Evolutionary conservation across 345 rosid genomes (phyloP).

Genomic region (Litchi chinensis): DNA sequence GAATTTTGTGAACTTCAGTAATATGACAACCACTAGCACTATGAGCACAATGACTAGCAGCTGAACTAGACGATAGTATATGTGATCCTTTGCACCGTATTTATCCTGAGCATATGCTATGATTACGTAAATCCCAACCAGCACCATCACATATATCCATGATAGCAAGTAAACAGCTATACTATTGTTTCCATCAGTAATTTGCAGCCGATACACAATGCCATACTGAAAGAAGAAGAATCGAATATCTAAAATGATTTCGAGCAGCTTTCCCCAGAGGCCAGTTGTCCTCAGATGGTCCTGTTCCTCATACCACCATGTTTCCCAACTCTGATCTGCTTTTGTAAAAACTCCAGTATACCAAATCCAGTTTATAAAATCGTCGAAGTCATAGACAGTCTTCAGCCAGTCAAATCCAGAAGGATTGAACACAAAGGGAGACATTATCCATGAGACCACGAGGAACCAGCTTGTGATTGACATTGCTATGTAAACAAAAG

Average conservation of each 20-base stretch:
- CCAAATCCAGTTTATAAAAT: slow-evolving; percentile 83
- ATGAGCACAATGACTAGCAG: slow-evolving; percentile 47
- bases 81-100: slow-evolving; percentile 69
- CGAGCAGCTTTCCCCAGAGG: slow-evolving; percentile 62
- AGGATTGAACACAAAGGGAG: slow-evolving; percentile 87
- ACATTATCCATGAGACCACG: slow-evolving; percentile 84
- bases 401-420: slow-evolving; percentile 95
- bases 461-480: slow-evolving; percentile 87
- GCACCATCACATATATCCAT: slow-evolving; percentile 67
- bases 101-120: slow-evolving; percentile 69
- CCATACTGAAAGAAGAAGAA: slow-evolving; percentile 93
- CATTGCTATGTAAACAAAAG: slow-evolving; percentile 71
- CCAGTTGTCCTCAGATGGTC: slow-evolving; percentile 80
- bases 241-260: slow-evolving; percentile 80
- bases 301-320: slow-evolving; percentile 94
- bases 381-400: slow-evolving; percentile 82
- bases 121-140: slow-evolving; percentile 53
- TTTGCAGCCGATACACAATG: slow-evolving; percentile 69
- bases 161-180: slow-evolving; percentile 65
- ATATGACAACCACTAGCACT: slow-evolving; percentile 48
- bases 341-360: slow-evolving; percentile 53
- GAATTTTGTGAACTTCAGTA: slow-evolving; percentile 54
- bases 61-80: slow-evolving; percentile 75
- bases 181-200: slow-evolving; percentile 39
- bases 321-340: slow-evolving; percentile 89